Evolutionary conservation across 2,329 filamentous ascomycete species (phyloP), one percentile per base, ranked within the genome.

Genomic region (Nigrograna mackinnonii): DNA sequence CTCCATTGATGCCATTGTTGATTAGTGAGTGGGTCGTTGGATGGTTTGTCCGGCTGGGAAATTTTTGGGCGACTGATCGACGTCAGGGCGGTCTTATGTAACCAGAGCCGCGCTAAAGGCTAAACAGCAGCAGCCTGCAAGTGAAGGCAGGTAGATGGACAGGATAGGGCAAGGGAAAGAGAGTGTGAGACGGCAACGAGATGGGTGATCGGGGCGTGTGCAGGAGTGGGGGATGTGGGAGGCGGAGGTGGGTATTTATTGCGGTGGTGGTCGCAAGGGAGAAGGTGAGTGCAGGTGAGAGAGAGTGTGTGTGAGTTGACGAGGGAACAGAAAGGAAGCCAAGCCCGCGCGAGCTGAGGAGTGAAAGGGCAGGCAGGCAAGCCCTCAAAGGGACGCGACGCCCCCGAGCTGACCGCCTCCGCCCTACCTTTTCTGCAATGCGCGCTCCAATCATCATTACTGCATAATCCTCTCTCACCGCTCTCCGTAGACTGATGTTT

Each of bases 1-100:
- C 57, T 87, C 83, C 74, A 82, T 79, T 58, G 72, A 73, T 55
- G 70, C 67, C 69, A 70, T 74, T 57, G 26, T 39, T 57, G 61
- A 44, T 45, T 43, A 28, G 39, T 39, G 47, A 47, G 45, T 52
- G 55, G 51, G 51, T 50, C 39, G 52, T 35, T 52, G 51, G 47
- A 49, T 49, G 50, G 55, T 56, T 58, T 57, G 53, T 47, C 22
- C 35, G 41, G 35, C 58, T 47, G 56, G n/a, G 53, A 57, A 55
- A 62, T 63, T 63, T 63, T 63, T 46, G 13, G 34, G 39, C 16
- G 35, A 32, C 39, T 26, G 60, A 64, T 64, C 61, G 53, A 56
- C 58, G 41, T 50, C 55, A 55, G 54, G 52, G 56, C 53, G 52
- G 46, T 51, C 54, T 47, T 50, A 52, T 57, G 50, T 52, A 60